phyloP scores from a whole-genome alignment of 2,329 filamentous ascomycete species.

The Penicillium sp. region DNA sequence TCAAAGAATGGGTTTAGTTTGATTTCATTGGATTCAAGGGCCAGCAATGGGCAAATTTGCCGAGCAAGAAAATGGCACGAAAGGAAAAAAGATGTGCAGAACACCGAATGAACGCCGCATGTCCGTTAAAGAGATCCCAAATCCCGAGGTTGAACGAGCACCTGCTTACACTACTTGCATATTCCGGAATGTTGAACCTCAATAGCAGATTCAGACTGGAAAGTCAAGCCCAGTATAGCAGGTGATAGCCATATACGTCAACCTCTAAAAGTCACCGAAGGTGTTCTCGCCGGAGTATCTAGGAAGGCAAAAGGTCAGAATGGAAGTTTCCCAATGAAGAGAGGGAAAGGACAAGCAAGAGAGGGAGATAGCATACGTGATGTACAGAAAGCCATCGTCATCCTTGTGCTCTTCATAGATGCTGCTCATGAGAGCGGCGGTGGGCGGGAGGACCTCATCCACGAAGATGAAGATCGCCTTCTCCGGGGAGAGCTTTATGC shows the following conservation, averaged over 20 bases:
- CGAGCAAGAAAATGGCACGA: conserved; percentile 15
- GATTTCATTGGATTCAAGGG: conserved; percentile 6
- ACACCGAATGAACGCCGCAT: conserved; percentile 26
- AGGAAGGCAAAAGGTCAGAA: conserved; percentile 26
- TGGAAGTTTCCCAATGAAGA: neutral
- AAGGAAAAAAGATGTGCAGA: conserved; percentile 14
- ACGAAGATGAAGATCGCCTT: conserved; percentile 99
- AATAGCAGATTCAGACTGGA: neutral
- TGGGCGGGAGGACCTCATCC: conserved; percentile 94
- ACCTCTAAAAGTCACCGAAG: conserved; percentile 62
- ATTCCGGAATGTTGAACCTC: neutral
- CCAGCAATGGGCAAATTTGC: conserved; percentile 13
- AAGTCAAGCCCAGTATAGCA: neutral
- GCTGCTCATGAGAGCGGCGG: conserved; percentile 96
- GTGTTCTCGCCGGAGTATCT: conserved; percentile 99
- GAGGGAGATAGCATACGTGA: conserved; percentile 65
- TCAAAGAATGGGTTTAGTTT: neutral
- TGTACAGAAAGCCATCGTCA: conserved; percentile 90
- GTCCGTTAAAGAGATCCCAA: conserved; percentile 11
- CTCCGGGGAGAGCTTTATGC: conserved; percentile 98
- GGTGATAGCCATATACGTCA: neutral
- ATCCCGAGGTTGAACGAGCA: conserved; percentile 11
- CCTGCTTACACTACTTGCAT: conserved; percentile 2
- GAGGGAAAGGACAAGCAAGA: neutral
- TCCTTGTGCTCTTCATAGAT: conserved; percentile 99